These are phyloP conservation scores for Phylloporus scabripes DNA, from an alignment of 768 basidiomycete species.

Conservation along the genomic window DNA sequence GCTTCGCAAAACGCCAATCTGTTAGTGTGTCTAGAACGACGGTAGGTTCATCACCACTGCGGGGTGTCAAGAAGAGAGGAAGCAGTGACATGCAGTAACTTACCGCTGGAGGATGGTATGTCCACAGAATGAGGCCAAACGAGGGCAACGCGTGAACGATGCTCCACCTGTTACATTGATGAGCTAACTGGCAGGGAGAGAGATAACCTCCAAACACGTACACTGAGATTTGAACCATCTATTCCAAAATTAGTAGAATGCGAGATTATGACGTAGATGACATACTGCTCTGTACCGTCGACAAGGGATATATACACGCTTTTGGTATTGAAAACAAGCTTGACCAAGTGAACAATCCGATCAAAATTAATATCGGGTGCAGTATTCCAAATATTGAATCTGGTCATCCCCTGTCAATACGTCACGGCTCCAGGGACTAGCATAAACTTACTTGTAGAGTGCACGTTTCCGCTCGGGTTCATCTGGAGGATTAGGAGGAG, in stretches of 20 bases:
- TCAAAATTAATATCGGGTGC: constrained; percentile 87
- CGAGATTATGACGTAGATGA: constrained; percentile 8
- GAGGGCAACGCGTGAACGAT: constrained; percentile 38
- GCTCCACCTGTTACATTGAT: constrained; percentile 39
- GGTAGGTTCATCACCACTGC: constrained; percentile 80
- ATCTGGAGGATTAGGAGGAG: constrained; percentile 79
- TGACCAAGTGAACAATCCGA: constrained; percentile 87
- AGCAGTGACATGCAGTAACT: neutral
- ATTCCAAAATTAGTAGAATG: constrained; percentile 8
- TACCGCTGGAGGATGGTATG: constrained; percentile 81
- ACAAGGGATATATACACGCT: constrained; percentile 77
- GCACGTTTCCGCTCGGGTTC: constrained; percentile 80
- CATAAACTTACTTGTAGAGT: constrained; percentile 62
- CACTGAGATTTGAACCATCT: constrained; percentile 92
- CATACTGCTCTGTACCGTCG: constrained; percentile 82
- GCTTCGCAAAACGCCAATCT: constrained; percentile 87
- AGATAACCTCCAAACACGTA: constrained; percentile 32
- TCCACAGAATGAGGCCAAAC: constrained; percentile 72
- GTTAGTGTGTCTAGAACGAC: constrained; percentile 70
- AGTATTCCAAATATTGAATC: constrained; percentile 88
- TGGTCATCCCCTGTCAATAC: constrained; percentile 24
- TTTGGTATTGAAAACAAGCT: constrained; percentile 88
- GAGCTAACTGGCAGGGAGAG: neutral
- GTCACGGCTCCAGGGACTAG: neutral
- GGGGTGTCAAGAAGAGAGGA: constrained; percentile 2